A percentile compares a stretch with the other conserved stretches of the same genome.
phyloP scores from a whole-genome alignment of 805 yeast genomes.

The Kodamaea restingae region DNA sequence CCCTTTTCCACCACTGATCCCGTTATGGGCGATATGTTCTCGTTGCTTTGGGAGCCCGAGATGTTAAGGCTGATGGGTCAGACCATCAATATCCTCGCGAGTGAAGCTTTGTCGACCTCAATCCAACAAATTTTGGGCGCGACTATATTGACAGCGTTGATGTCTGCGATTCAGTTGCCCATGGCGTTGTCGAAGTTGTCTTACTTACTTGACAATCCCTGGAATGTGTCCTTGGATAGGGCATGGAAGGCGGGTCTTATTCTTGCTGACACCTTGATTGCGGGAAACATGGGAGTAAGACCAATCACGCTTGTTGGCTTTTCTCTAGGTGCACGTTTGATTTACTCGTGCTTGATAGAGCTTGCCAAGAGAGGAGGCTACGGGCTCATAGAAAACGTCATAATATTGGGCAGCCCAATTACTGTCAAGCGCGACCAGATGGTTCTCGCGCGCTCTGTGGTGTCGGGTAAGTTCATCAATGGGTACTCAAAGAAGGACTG shows the following conservation, averaged over 20 bases:
- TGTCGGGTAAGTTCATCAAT: conserved; percentile 84
- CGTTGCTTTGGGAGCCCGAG: conserved; percentile 96
- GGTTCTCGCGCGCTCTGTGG: conserved; percentile 74
- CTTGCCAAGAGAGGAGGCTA: conserved; percentile 79
- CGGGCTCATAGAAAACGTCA: conserved; percentile 87
- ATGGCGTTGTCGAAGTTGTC: conserved; percentile 87
- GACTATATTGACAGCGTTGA: conserved; percentile 80
- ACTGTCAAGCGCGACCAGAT: conserved; percentile 76
- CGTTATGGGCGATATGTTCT: conserved; percentile 92
- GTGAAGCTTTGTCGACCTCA: conserved; percentile 88
- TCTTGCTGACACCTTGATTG: conserved; percentile 83
- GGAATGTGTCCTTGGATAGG: conserved; percentile 95
- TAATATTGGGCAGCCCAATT: conserved; percentile 82
- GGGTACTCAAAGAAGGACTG: conserved; percentile 93
- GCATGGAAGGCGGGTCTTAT: conserved; percentile 96
- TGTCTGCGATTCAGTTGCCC: conserved; percentile 91
- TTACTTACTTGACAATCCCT: conserved; percentile 89
- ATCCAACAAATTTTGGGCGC: conserved; percentile 94
- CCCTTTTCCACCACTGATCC: conserved; percentile 98
- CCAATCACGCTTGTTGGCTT: conserved; percentile 93
- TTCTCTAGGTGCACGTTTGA: conserved; percentile 87
- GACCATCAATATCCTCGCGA: conserved; percentile 87
- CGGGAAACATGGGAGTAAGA: conserved; percentile 85
- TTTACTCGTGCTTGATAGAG: conserved; percentile 84
- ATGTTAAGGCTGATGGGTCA: conserved; percentile 95